Evolutionary conservation across 495 filamentous ascomycete species (phyloP).

Genomic region (Cercophora newfieldiana): DNA sequence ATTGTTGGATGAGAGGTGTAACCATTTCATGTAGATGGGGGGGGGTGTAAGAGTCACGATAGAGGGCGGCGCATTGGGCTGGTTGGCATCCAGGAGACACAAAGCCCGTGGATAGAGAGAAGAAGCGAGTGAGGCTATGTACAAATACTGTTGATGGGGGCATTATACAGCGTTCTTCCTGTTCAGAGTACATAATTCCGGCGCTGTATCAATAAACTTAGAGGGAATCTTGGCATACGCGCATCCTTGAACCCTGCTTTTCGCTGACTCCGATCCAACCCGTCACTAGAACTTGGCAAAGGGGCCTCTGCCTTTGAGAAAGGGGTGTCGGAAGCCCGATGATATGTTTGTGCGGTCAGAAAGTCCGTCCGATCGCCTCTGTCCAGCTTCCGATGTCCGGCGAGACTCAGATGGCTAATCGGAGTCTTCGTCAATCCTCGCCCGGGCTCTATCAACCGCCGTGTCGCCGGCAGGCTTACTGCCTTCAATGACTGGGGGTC

Average conservation of each 20-base stretch:
- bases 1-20: not conserved
- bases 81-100: not conserved
- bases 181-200: not conserved
- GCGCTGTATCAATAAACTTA: not conserved
- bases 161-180: conserved; percentile 9
- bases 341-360: conserved; percentile 15
- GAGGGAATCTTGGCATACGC: not conserved
- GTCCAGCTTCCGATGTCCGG: conserved; percentile 15
- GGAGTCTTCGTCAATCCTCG: conserved; percentile 53
- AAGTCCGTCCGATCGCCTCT: conserved; percentile 11
- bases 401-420: too few species aligned
- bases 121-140: conserved; percentile 4
- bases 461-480: conserved; percentile 49
- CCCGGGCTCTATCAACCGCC: conserved; percentile 50
- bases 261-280: not conserved
- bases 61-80: not conserved
- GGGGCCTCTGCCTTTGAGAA: not conserved
- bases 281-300: not conserved
- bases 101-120: conserved; percentile 1
- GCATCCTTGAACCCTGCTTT: not conserved
- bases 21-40: not conserved
- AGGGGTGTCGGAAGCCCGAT: not conserved
- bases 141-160: conserved; percentile 7
- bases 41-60: not conserved
- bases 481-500: conserved; percentile 52